Evolutionary conservation across 176 grass and related monocot species (phyloP), one percentile per base, ranked within the genome.

Genomic region (Avena atlantica): DNA sequence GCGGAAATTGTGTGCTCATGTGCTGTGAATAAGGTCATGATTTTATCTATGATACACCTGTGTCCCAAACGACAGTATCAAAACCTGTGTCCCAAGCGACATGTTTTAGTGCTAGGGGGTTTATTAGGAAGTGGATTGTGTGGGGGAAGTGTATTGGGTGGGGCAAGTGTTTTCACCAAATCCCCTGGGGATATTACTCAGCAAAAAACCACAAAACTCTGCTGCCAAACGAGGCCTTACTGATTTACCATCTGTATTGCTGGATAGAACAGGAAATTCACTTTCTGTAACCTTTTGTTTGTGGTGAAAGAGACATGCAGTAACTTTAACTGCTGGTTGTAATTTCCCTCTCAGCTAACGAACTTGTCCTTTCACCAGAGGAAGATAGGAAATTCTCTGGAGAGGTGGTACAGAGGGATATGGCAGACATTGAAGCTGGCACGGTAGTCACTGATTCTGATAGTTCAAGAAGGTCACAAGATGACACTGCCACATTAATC

Each of bases 401-500:
- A 67, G 36, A n/a, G 47, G 1, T 52, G 62, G 11, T 34, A 58
- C 2, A 51, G 42, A 78, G 40, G 77, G 68, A 70, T 9, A 91
- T 88, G 86, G 70, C 82, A 52, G 82, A 17, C 61, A 70, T 37
- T 23, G 90, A 91, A 85, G 78, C 52, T 1, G 70, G 84, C n/a
- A 58, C 37, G 15, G 36, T 8, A 13, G 36, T 78, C 85, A 52
- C 1, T 0, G 44, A 82, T 19, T 65, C 61, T 1, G 68, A 7
- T 59, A 58, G 76, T 70, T 87, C 83, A 45, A 88, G 80, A 70
- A 86, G 47, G 51, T 85, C 62, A 79, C 85, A 88, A 62, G 65
- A 88, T 60, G 87, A 89, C 34, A 86, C 85, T 21, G 79, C 85
- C 40, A 90, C 68, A 76, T 51, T 76, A 82, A 89, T 94, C 64